phyloP scores from a whole-genome alignment of 176 grass and related monocot genomes.

The Paspalum vaginatum region DNA sequence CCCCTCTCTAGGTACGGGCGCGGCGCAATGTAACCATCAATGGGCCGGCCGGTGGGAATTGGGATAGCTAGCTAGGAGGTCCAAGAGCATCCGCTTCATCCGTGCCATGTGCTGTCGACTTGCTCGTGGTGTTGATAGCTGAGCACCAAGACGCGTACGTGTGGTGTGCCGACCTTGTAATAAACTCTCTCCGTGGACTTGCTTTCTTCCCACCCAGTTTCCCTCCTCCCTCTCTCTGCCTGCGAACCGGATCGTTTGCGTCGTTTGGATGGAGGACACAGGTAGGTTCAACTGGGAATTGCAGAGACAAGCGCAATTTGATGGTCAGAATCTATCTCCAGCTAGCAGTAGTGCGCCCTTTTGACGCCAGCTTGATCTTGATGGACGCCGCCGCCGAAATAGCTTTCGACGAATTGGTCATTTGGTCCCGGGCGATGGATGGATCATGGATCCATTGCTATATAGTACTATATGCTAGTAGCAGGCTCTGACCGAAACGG shows the following conservation, averaged over 20 bases:
- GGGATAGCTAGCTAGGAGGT: not conserved
- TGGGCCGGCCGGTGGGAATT: too few species aligned
- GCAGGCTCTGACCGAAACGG: conserved; percentile 1
- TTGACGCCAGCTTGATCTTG: not conserved
- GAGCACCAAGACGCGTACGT: conserved; percentile 27
- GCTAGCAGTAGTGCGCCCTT: too few species aligned
- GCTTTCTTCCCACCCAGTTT: too few species aligned
- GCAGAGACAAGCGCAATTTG: too few species aligned
- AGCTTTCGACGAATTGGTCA: not conserved
- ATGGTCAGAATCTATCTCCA: too few species aligned
- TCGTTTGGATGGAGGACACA: too few species aligned
- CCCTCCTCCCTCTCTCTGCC: too few species aligned
- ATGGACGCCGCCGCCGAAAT: not conserved
- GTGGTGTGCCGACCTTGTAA: conserved; percentile 50
- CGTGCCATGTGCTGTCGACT: conserved; percentile 16
- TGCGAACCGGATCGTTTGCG: too few species aligned
- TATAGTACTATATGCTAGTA: too few species aligned
- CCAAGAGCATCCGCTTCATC: not conserved
- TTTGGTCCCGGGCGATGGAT: not conserved
- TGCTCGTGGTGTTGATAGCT: not conserved
- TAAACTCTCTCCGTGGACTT: not conserved
- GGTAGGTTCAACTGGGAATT: too few species aligned
- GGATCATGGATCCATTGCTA: not conserved
- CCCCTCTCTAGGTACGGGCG: not conserved
- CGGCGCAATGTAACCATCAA: not conserved